These are phyloP conservation scores for Melampsora americana DNA, from an alignment of 1,284 basidiomycete species.

Conservation along the genomic window DNA sequence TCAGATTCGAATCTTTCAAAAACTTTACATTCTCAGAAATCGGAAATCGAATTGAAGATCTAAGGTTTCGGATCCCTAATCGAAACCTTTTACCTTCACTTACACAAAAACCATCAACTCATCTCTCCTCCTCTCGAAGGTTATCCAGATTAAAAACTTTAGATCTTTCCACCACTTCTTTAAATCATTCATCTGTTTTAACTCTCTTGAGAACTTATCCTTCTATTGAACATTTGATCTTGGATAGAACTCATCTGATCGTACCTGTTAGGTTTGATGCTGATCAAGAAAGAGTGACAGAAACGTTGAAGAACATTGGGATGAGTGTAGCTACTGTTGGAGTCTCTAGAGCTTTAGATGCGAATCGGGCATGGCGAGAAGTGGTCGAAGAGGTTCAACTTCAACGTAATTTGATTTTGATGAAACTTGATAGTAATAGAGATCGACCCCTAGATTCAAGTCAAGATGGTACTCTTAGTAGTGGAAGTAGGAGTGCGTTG, in stretches of 20 bases:
- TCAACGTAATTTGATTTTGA: not conserved
- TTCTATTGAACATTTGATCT: slow-evolving; percentile 8
- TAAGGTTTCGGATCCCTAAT: slow-evolving; percentile 24
- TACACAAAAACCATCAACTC: slow-evolving; percentile 1
- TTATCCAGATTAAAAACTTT: slow-evolving; percentile 4
- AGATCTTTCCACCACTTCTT: slow-evolving; percentile 27
- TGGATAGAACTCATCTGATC: slow-evolving; percentile 27
- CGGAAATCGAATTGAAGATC: not conserved
- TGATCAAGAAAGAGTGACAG: slow-evolving; percentile 32
- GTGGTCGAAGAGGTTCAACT: not conserved
- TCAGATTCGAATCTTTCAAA: slow-evolving; percentile 24
- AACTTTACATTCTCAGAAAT: slow-evolving; percentile 6
- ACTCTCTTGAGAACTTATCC: slow-evolving; percentile 11
- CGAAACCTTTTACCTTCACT: slow-evolving; percentile 7
- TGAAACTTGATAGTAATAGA: not conserved
- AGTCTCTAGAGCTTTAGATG: slow-evolving; percentile 6
- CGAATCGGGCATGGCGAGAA: slow-evolving; percentile 7
- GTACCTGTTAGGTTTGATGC: slow-evolving; percentile 17
- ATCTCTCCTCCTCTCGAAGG: not conserved
- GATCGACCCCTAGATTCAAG: not conserved
- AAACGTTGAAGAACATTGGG: slow-evolving; percentile 13
- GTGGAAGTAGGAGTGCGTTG: not conserved
- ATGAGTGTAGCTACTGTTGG: slow-evolving; percentile 14
- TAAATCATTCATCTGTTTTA: not conserved
- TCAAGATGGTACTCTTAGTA: not conserved